Base-by-base conservation (phyloP, 2,329 filamentous ascomycete species). In the Diaporthe batatas region DNA sequence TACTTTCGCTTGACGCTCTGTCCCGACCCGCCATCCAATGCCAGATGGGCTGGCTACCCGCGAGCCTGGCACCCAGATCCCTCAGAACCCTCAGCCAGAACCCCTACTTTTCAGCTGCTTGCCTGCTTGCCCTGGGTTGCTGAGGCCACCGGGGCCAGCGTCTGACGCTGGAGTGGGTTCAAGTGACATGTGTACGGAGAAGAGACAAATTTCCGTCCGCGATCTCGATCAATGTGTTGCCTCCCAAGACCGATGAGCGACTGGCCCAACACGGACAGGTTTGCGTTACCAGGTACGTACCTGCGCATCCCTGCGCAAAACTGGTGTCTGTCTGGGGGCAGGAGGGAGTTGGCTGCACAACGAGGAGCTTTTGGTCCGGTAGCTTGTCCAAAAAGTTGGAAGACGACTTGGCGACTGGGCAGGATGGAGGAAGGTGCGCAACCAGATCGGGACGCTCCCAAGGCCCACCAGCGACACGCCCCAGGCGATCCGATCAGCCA, bases 1-100 rank as follows among this genome's bases (percentile, higher is more conserved):
- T 62, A 70, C 55, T 62, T 62, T 49, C 55, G 51, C 68, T 53
- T 70, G 55, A 62, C 16, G 16, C 23, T 62, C 58, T 62, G 39
- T 39, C 57, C 58, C n/a, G 62, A n/a, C 21, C 62, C 62, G 32
- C 34, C 32, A 11, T 67, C 47, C 62, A 39, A 53, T 39, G 8
- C 44, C 14, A 36, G 23, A 36, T 67, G 62, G 39, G 39, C 36
- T 39, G 36, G 29, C 47, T 29, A 34, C 47, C 47, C 62, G 32
- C n/a, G 12, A 51, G 29, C 21, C 39, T 18, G 39, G 39, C 39
- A 42, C 39, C 12, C 12, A 42, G 7, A 39, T 4, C 11, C 6
- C 39, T n/a, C 39, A 42, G 39, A 42, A 18, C 39, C 39, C 39
- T 42, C 39, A 18, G 39, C 14, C 14, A 42, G 2, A 42, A 42